Base-by-base conservation (phyloP, 345 rosid genomes). In the Punica granatum region DNA sequence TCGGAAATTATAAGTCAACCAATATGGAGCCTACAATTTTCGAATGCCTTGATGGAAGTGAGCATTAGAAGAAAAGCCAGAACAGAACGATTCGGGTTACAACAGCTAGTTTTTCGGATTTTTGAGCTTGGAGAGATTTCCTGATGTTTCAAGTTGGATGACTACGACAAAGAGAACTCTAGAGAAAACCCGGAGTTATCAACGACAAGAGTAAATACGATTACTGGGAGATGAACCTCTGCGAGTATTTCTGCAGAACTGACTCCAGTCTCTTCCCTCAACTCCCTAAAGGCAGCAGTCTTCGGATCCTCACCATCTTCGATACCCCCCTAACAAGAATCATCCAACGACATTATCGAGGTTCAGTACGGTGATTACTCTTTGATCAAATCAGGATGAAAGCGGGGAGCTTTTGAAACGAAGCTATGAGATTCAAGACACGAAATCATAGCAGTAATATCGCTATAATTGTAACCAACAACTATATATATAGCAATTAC, bases 1-100 rank as follows among this genome's bases (percentile, higher is more conserved):
- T 16, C 98, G 97, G 81, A 91, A 91, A 79, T 94, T 93, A 43
- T 94, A 94, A 0, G 98, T 76, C 70, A 91, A 65, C 99, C 99
- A 94, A 73, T 82, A 65, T 66, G 99, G 96, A 37, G 72, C 82
- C 98, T 89, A 79, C 67, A 75, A 7, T 56, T 26, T 56, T 53
- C 59, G 23, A 2, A 53, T 53, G 12, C 12, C 41, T 4, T 11
- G 11, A 11, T 11, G 41, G 11, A 37, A 11, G 6, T 11, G 41
- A 37, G 11, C 6, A 37, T 37, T 11, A 37, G 41, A 37, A 37
- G 41, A 37, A 37, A 37, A 37, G 41, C 41, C 6, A 37, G 5
- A 5, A 37, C 11, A 37, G 5, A 37, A 37, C 41, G 5, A 37
- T 37, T 11, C 11, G 11, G 11, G 5, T 37, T 37, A 37, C 41